These are phyloP conservation scores for Carpinus viminea DNA, from an alignment of 306 rosid genomes.

Conservation along the genomic window DNA sequence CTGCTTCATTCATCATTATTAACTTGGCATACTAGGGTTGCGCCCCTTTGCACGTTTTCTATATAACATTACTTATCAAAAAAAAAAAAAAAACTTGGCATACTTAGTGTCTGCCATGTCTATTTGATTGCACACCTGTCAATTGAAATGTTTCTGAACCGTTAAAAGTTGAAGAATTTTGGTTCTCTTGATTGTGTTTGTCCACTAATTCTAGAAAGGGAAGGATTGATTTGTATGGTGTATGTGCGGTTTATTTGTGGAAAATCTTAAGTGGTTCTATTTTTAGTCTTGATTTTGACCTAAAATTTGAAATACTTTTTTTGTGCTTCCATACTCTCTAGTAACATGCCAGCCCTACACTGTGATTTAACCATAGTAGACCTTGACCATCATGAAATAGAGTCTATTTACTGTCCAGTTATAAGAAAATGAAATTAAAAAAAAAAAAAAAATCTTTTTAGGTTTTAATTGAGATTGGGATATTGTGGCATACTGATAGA, in stretches of 20 bases:
- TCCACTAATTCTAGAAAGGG: background rate
- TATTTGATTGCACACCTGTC: background rate
- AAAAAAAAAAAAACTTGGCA: no score
- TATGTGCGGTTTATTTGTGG: background rate
- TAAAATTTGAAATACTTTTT: no score
- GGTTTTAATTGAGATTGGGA: background rate
- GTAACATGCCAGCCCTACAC: no score
- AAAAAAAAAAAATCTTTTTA: no score
- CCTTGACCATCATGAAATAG: no score
- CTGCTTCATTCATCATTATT: conserved; percentile 7
- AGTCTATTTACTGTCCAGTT: no score
- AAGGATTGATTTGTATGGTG: background rate
- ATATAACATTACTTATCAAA: no score
- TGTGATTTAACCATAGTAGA: no score
- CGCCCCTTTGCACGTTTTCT: no score
- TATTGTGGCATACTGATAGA: background rate
- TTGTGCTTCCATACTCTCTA: no score
- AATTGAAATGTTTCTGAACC: background rate
- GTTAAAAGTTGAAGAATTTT: background rate
- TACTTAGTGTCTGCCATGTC: background rate
- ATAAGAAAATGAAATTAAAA: background rate
- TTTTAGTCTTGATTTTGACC: no score
- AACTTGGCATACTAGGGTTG: conserved; percentile 16
- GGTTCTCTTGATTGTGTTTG: background rate
- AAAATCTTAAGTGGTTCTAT: no score